Conservation (phyloP, 2,329 filamentous ascomycete species). For the Westerdykella sp. region DNA sequence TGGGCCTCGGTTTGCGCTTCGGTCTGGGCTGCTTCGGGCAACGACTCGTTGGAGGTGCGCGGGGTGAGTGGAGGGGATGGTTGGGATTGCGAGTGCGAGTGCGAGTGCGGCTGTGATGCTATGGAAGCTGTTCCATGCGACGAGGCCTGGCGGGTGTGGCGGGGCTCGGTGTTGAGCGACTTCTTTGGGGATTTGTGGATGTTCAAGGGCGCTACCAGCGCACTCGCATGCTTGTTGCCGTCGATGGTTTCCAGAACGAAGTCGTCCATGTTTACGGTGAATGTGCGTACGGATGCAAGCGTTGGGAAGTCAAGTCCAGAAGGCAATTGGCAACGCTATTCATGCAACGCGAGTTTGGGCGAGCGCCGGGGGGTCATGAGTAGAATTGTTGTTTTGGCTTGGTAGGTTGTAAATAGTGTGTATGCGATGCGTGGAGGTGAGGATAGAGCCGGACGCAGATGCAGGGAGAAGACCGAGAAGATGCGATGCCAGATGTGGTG, state of each 20-base stretch:
- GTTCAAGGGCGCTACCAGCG: constrained; percentile 33
- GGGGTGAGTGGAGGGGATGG: constrained; percentile 76
- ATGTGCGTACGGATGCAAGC: constrained; percentile 1
- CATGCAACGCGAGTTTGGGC: constrained; percentile 19
- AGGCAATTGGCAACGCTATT: constrained; percentile 14
- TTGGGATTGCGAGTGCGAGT: constrained; percentile 42
- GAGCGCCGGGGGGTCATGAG: constrained; percentile 25
- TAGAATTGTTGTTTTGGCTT: constrained; percentile 6
- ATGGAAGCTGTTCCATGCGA: constrained; percentile 27
- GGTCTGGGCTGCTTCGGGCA: constrained; percentile 45
- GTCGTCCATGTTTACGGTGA: constrained; percentile 22
- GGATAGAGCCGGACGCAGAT: not conserved
- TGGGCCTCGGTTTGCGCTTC: no score
- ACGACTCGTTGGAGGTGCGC: constrained; percentile 59
- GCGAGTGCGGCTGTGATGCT: constrained; percentile 21
- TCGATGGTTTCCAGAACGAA: constrained; percentile 21
- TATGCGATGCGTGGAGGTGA: not conserved
- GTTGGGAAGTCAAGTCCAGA: not conserved
- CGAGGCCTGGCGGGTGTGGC: constrained; percentile 30
- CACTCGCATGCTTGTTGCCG: constrained; percentile 30
- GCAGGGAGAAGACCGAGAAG: no score
- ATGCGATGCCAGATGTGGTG: not conserved
- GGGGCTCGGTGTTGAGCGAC: constrained; percentile 15
- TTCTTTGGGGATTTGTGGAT: constrained; percentile 32
- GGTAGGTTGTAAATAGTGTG: constrained; percentile 1